phyloP scores from a whole-genome alignment of 352 stramenopile genomes.

The Nothophytophthora sp. region DNA sequence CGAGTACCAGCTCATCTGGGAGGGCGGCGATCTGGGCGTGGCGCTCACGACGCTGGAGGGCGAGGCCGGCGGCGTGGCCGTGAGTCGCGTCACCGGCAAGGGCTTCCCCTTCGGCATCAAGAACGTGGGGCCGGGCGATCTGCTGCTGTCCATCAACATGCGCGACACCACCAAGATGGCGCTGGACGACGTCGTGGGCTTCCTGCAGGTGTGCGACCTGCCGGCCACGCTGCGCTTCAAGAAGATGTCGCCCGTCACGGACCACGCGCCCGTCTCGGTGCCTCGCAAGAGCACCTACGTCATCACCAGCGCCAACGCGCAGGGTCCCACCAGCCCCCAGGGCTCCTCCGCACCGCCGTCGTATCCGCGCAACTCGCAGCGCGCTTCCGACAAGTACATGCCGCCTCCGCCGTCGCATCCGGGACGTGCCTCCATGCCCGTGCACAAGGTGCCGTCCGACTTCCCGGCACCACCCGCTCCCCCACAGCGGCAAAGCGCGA shows the following conservation, averaged over 20 bases:
- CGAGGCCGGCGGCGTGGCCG: constrained; percentile 54
- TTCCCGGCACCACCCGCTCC: constrained; percentile 26
- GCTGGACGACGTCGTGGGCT: constrained; percentile 82
- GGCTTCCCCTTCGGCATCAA: constrained; percentile 89
- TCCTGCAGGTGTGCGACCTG: constrained; percentile 82
- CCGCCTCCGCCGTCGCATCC: constrained; percentile 20
- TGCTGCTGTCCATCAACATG: constrained; percentile 85
- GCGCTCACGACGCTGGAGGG: constrained; percentile 79
- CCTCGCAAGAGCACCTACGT: constrained; percentile 67
- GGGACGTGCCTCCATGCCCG: constrained; percentile 32
- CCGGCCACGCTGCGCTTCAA: constrained; percentile 87
- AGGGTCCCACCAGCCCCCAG: constrained; percentile 54
- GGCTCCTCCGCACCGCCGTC: constrained; percentile 46
- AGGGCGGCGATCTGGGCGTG: constrained; percentile 82
- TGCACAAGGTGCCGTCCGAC: constrained; percentile 31
- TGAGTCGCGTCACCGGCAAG: constrained; percentile 85
- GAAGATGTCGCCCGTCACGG: constrained; percentile 67
- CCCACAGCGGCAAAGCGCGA: constrained; percentile 34
- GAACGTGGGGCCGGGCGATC: constrained; percentile 80
- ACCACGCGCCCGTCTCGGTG: constrained; percentile 35
- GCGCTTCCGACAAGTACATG: constrained; percentile 22
- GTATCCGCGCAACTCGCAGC: constrained; percentile 20
- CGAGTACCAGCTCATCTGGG: constrained; percentile 91
- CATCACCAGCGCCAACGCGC: constrained; percentile 53
- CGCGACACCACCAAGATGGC: constrained; percentile 77